phyloP scores from a whole-genome alignment of 2,329 filamentous ascomycete species.

The Zasmidium angulare region DNA sequence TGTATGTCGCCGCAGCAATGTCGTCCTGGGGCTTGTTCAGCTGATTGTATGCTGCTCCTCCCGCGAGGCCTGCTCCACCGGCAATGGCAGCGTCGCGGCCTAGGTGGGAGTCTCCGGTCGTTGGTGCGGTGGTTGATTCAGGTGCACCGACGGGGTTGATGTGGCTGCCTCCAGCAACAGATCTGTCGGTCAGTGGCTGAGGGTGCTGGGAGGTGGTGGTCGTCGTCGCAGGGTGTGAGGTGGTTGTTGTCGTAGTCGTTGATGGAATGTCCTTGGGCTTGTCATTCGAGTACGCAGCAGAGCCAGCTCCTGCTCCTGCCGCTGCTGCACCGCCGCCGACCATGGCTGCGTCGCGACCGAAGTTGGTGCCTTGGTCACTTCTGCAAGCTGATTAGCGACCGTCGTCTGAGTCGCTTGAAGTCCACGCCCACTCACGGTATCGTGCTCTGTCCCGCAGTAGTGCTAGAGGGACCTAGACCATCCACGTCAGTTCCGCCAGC shows the following conservation, averaged over 20 bases:
- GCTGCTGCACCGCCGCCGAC: slow-evolving; percentile 9
- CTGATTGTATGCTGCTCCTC: slow-evolving; percentile 12
- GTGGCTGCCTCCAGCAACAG: not conserved
- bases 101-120: slow-evolving; percentile 22
- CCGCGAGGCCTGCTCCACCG: slow-evolving; percentile 33
- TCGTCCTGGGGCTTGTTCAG: not conserved
- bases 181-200: not conserved
- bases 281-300: not conserved
- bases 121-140: not conserved
- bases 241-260: slow-evolving; percentile 4
- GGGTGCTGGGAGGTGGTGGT: slow-evolving; percentile 1
- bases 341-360: not conserved
- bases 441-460: not conserved
- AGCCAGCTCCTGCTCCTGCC: slow-evolving; percentile 9
- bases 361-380: not conserved
- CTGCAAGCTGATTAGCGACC: not conserved
- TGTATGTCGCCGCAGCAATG: not conserved
- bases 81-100: slow-evolving; percentile 35
- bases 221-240: too few relatives aligned
- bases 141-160: slow-evolving; percentile 3
- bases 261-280: not conserved
- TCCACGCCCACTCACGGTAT: not conserved
- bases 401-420: too few relatives aligned
- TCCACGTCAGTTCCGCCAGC: slow-evolving; percentile 2
- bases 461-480: not conserved